Evolutionary conservation across 495 filamentous ascomycete genomes (phyloP), one percentile per base, ranked within the genome.

Genomic region (Penicillium bialowiezense): DNA sequence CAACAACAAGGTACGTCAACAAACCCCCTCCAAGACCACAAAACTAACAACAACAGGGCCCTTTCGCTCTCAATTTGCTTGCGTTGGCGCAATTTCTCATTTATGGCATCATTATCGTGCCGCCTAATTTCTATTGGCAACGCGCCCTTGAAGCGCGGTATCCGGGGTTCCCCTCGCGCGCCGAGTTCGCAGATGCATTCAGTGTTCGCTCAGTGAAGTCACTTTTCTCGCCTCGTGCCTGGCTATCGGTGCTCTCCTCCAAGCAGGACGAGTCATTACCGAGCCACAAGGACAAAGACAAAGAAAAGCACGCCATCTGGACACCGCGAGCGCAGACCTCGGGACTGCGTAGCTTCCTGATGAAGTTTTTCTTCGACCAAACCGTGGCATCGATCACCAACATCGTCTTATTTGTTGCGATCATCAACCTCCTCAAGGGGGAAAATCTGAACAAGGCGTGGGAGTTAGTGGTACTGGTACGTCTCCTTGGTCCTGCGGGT

Each of bases 61-160:
- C 74, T 23, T 71, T 73, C 31, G 60, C 56, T 19, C 49, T 95
- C 49, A 79, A 90, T 69, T 71, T 65, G 48, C 60, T 74, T 10
- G 81, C 86, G 1, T 67, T 95, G 40, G 66, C 91, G 55, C 88
- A 91, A 63, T 97, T 95, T 68, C 62, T 87, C 47, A 60, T 89
- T 40, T 97, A 86, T 72, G 76, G 84, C 40, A 62, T 89, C 21
- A 54, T 97, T 41, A 87, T 79, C 58, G 84, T 86, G 13, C 92
- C 93, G 3, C 86, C 88, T 17, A 97, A 97, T 70, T 88, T 90
- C 67, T 69, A 87, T 56, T 98, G 91, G 91, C 90, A 89, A 64
- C 72, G 68, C 51, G 77, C 62, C 53, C 70, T 87, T 37, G 83
- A 87, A 59, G 51, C 65, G 20, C 58, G 52, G 0, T 84, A 77